These are phyloP conservation scores for Lasiodiplodia sp. DNA, from an alignment of 2,329 filamentous ascomycete genomes.

Conservation along the genomic window DNA sequence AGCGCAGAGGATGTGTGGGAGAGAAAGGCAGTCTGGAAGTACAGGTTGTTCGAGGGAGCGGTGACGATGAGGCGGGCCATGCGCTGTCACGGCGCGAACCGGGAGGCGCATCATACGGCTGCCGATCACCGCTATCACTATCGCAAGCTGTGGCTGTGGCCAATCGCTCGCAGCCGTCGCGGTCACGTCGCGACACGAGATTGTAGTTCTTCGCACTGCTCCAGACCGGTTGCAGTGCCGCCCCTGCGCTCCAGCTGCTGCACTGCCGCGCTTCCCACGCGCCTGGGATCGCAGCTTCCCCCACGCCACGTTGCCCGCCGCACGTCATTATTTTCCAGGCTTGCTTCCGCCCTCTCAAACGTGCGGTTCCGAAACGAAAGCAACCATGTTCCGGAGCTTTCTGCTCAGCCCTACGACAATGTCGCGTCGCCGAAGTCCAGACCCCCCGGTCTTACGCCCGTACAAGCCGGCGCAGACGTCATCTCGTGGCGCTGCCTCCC, in stretches of 20 bases:
- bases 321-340: constrained; percentile 2
- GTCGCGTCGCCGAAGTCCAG: not conserved
- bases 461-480: constrained; percentile 15
- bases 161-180: not conserved
- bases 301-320: not conserved
- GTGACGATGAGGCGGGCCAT: constrained; percentile 26
- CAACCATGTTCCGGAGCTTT: not conserved
- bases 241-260: not conserved
- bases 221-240: not conserved
- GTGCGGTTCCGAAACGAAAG: not conserved
- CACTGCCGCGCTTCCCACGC: not conserved
- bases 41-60: constrained; percentile 17
- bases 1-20: not conserved
- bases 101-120: constrained; percentile 18
- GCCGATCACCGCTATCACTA: constrained; percentile 15
- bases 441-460: constrained; percentile 14
- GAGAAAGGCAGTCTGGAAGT: constrained; percentile 2
- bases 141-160: not conserved
- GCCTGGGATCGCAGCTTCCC: not conserved
- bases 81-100: constrained; percentile 28
- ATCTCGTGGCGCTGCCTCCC: constrained; percentile 15
- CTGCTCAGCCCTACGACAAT: not conserved
- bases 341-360: not conserved
- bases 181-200: constrained; percentile 9
- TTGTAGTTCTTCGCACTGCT: not conserved